Evolutionary conservation across 495 filamentous ascomycete genomes (phyloP), one percentile per base, ranked within the genome.

Genomic region (Pyrenula massariospora): DNA sequence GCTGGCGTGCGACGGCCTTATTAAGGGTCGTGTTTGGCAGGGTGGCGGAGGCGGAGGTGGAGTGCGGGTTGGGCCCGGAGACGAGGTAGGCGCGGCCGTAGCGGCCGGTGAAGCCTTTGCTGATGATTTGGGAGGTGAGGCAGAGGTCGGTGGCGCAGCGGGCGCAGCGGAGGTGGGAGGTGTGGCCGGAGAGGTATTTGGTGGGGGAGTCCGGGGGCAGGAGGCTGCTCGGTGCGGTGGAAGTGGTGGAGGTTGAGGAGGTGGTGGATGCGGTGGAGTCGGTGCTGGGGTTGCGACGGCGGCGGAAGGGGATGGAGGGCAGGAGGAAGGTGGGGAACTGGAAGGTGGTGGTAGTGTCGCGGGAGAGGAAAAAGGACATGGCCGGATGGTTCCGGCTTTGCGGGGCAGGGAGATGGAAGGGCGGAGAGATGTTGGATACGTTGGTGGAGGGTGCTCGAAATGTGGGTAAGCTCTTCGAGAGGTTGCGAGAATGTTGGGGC

Each of bases 11-110:
- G 25, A 89, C 87, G 25, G 83, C 72, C 24, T 73, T 77, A 58
- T 85, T 77, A 23, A 79, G 73, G 49, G 73, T 66, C 0, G 83
- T 88, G 65, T 84, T 86, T 12, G 77, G 77, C 21, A 77, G 65
- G 42, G 60, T 62, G 54, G 50, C 60, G 21, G 60, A 48, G 62
- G 56, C 24, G 24, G 56, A 54, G 15, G 53, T 57, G 25, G 56
- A 52, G 54, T 55, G 54, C 56, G 65, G 20, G 57, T 55, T 52
- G 36, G 63, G 54, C 53, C 56, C 73, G 0, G 88, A 77, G 25
- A 96, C 86, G 54, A 96, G 84, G 71, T 91, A 95, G 56, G 92
- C 91, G 51, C 91, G 86, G 1, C 94, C 91, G 70, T 96, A 84
- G n/a, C 91, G 87, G 54, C 91, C 91, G 21, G 84, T 92, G 73